Base-by-base conservation (phyloP, 2,329 filamentous ascomycete genomes). In the Monosporascus sp. region DNA sequence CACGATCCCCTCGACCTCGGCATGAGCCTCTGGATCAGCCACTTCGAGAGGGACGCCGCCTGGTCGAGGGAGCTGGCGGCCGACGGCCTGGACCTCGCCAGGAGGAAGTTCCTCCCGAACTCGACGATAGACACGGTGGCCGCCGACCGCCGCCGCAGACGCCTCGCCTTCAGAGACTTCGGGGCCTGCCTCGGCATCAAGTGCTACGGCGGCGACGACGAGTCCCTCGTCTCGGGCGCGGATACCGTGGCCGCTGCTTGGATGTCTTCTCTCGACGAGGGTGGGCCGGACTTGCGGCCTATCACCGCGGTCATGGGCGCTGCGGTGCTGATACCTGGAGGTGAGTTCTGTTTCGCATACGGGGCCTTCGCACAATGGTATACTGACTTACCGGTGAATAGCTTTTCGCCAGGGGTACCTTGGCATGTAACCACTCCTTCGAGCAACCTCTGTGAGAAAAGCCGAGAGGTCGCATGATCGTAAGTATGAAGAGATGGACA, bases 251-350 rank as follows among this genome's bases (percentile, higher is more conserved):
- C 74, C 9, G 52, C 61, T 11, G 70, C 71, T 37, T 73, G 71
- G 72, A 63, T 69, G 22, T 58, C 60, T 17, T 58, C 68, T 20
- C 64, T 72, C 1, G 63, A 72, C 5, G 57, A 62, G 19, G 57
- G 56, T 1, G 61, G 65, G 3, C 66, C 67, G 22, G 77, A 79
- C 46, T 60, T 83, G 57, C 67, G 70, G 45, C 79, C 80, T 0
- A 84, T 84, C 41, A 81, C 78, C 5, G 65, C 72, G 22, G 78
- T 78, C 40, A 84, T 84, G 80, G 82, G 80, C 67, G 77, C 80
- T 16, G 70, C 79, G 5, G 79, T 79, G 37, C 58, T 83, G 58
- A 72, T 80, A 49, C 77, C 79, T 5, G 80, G 80, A 59, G 77
- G 79, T 82, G 59, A 75, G 77, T 70, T 20, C 38, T 5, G 5